Evolutionary conservation across 2,329 filamentous ascomycete genomes (phyloP).

Genomic region (Aspergillus proliferans): DNA sequence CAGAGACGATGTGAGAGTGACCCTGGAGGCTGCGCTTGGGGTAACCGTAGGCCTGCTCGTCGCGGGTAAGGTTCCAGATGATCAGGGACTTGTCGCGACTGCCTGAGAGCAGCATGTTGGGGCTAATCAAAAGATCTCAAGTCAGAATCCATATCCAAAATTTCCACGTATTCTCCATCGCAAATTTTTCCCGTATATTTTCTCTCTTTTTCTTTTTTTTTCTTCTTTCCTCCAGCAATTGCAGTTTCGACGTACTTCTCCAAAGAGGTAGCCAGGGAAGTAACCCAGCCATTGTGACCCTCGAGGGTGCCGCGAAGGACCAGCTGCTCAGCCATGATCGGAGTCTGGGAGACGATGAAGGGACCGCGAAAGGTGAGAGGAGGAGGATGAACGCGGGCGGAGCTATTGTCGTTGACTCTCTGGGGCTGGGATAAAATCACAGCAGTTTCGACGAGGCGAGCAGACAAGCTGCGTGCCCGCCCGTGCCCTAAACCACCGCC

Average conservation of each 20-base stretch:
- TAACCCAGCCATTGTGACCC: constrained; percentile 99
- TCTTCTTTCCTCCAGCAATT: constrained; percentile 4
- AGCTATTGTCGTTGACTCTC: constrained; percentile 35
- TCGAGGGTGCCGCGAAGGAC: constrained; percentile 95
- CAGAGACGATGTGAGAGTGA: constrained; percentile 99
- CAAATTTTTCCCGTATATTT: constrained; percentile 8
- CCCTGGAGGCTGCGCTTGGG: constrained; percentile 98
- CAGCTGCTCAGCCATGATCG: constrained; percentile 80
- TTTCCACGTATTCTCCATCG: neutral
- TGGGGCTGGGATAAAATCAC: constrained; percentile 34
- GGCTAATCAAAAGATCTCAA: constrained; percentile 49
- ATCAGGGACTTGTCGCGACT: constrained; percentile 98
- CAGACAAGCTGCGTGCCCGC: constrained; percentile 27
- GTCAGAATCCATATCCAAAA: constrained; percentile 27
- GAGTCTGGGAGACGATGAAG: constrained; percentile 34
- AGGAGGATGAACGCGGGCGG: constrained; percentile 33
- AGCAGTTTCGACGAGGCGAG: constrained; percentile 23
- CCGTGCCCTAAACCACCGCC: constrained; percentile 31
- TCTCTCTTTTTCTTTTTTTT: constrained; percentile 6
- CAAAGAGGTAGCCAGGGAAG: constrained; percentile 93
- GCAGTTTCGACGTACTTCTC: constrained; percentile 73
- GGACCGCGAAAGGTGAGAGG: constrained; percentile 32
- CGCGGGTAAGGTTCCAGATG: constrained; percentile 99
- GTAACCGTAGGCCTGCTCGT: constrained; percentile 97
- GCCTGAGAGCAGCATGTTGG: constrained; percentile 98